A percentile compares a stretch with the other conserved stretches of the same genome.
These are phyloP conservation scores for Sutorius australiensis DNA, from an alignment of 768 basidiomycete genomes.

Conservation along the genomic window DNA sequence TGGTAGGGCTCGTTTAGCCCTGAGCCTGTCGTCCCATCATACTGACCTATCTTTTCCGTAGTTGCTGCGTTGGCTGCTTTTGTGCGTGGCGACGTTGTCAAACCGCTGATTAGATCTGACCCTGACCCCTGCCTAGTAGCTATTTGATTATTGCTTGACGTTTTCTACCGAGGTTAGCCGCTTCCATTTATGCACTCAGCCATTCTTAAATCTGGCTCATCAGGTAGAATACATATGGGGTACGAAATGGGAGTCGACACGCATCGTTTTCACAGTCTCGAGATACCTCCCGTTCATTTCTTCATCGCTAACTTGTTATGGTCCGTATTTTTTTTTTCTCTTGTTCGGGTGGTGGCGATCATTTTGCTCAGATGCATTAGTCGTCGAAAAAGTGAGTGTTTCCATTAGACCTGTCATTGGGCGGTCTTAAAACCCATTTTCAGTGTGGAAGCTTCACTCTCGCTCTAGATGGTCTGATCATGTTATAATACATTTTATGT, in stretches of 20 bases:
- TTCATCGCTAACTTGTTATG: slow-evolving; percentile 15
- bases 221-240: slow-evolving; percentile 26
- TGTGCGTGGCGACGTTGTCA: slow-evolving; percentile 3
- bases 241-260: slow-evolving; percentile 21
- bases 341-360: background rate
- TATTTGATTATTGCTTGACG: slow-evolving; percentile 24
- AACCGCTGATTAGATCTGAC: background rate
- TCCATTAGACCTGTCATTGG: background rate
- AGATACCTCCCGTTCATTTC: slow-evolving; percentile 27
- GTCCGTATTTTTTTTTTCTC: slow-evolving; percentile 2
- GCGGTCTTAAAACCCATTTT: background rate
- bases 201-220: background rate
- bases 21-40: background rate
- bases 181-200: background rate
- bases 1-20: slow-evolving; percentile 1
- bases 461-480: slow-evolving; percentile 17
- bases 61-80: slow-evolving; percentile 20
- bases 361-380: slow-evolving; percentile 8
- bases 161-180: slow-evolving; percentile 19
- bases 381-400: slow-evolving; percentile 1
- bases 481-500: background rate
- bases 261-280: slow-evolving; percentile 23
- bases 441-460: slow-evolving; percentile 21
- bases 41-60: background rate
- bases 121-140: background rate